Evolutionary conservation across 176 grass and related monocot genomes (phyloP), one percentile per base, ranked within the genome.

Genomic region (Zoysia pacifica): DNA sequence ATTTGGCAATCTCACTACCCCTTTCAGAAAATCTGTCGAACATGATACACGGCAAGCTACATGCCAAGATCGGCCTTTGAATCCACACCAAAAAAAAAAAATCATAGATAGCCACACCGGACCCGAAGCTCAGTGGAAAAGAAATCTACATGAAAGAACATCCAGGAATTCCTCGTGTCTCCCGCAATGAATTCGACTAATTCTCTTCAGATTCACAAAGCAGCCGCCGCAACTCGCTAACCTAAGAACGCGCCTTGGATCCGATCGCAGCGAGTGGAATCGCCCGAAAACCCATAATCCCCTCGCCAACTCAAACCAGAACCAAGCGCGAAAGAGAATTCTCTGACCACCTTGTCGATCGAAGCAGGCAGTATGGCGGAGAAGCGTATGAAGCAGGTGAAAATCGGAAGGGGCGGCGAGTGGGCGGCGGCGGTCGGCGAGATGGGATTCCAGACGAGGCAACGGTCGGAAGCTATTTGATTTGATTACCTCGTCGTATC

Each of bases 11-110:
- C 39, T 45, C 20, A 73, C 6, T 37, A 71, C 3, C 14, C 2
- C 0, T 5, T 2, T 16, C 5, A 13, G 79, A 65, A 71, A 86
- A 77, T 58, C 0, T n/a, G 73, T 59, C 85, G 67, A 87, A 63
- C 38, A 82, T 36, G 71, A 18, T 2, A 1, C 40, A 3, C 0
- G 36, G 16, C 11, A 20, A 60, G 6, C n/a, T 36, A 7, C 20
- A 41, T 11, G n/a, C 38, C 47, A 18, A 13, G 4, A 64, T 19
- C 15, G 6, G 5, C 35, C 28, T 13, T 37, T 37, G 0, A 12
- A 62, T 64, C 56, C 58, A 28, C 28, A 28, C 28, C 28, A 28
- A 28, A 28, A 28, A 28, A 28, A 28, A 28, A 28, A 28, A 28
- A 28, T 28, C 28, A 28, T 28, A 28, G 28, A 28, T 28, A 28